phyloP scores from a whole-genome alignment of 768 basidiomycete species.

The Cystofilobasidium capitatum region DNA sequence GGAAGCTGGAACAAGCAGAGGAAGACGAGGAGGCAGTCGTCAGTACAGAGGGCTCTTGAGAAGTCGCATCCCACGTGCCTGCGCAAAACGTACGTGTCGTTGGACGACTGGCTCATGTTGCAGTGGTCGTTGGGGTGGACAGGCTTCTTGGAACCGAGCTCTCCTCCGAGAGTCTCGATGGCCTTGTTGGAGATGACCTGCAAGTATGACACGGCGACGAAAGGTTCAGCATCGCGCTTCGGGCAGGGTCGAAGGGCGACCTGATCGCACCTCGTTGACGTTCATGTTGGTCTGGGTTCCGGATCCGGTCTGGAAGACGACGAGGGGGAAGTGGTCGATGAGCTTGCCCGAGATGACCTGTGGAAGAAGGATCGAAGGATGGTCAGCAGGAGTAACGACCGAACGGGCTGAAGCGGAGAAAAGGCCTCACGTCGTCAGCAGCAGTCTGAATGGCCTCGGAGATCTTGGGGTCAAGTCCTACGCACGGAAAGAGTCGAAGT shows the following conservation, averaged over 20 bases:
- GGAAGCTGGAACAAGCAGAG: conserved; percentile 55
- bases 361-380: neutral
- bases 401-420: neutral
- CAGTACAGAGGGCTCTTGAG: neutral
- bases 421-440: conserved; percentile 71
- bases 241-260: too few species aligned
- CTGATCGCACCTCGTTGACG: conserved; percentile 67
- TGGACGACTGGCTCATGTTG: conserved; percentile 97
- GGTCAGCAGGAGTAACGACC: too few species aligned
- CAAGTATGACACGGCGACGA: too few species aligned
- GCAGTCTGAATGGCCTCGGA: conserved; percentile 82
- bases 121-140: conserved; percentile 99
- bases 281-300: conserved; percentile 99
- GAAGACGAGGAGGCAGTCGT: neutral
- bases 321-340: conserved; percentile 89
- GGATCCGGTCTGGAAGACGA: conserved; percentile 98
- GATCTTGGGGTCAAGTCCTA: conserved; percentile 63
- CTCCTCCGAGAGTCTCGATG: conserved; percentile 89
- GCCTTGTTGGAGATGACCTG: conserved; percentile 97
- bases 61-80: too few species aligned
- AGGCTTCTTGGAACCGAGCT: conserved; percentile 89
- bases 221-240: too few species aligned
- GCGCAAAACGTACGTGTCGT: conserved; percentile 71
- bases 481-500: neutral
- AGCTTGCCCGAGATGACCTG: conserved; percentile 95